Conservation (phyloP, 352 stramenopile species). For the Phytophthora lateralis region DNA sequence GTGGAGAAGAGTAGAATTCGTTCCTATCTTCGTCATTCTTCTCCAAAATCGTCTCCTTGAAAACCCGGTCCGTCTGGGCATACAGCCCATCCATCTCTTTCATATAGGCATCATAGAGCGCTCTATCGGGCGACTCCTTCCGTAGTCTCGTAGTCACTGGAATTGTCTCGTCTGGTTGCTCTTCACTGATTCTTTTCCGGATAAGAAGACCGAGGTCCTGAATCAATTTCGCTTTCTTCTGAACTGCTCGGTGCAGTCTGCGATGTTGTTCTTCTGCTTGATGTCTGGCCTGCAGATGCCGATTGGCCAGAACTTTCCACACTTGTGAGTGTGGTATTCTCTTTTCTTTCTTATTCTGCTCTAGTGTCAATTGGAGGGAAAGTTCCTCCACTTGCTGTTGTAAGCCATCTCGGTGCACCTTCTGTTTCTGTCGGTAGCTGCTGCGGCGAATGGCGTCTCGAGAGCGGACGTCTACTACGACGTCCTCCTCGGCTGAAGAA, state of each 20-base stretch:
- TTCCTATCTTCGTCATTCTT: not conserved
- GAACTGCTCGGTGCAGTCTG: conserved; percentile 23
- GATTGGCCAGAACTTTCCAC: conserved; percentile 28
- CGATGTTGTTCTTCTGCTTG: conserved; percentile 23
- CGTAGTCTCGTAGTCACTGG: conserved; percentile 8
- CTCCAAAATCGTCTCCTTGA: not conserved
- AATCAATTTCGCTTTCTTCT: conserved; percentile 17
- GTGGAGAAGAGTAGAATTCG: conserved; percentile 1
- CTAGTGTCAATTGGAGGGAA: conserved; percentile 9
- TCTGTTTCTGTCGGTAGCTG: conserved; percentile 31
- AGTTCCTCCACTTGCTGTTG: conserved; percentile 20
- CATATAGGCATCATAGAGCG: conserved; percentile 21
- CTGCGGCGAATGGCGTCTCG: conserved; percentile 29
- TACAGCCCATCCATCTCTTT: conserved; percentile 1
- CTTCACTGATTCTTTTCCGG: conserved; percentile 28
- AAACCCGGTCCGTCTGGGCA: not conserved
- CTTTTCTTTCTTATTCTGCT: conserved; percentile 9
- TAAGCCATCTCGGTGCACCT: conserved; percentile 15
- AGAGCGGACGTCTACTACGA: conserved; percentile 17
- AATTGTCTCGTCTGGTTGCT: not conserved
- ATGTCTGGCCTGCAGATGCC: conserved; percentile 24
- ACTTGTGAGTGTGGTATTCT: conserved; percentile 3
- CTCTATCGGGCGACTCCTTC: conserved; percentile 14
- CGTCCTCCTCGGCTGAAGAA: not conserved
- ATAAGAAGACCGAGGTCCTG: conserved; percentile 15